Percentiles rank a stretch among this genome's conserved stretches.
Evolutionary conservation across 1,284 basidiomycete species (phyloP).

Genomic region (Cryptococcus sp.): DNA sequence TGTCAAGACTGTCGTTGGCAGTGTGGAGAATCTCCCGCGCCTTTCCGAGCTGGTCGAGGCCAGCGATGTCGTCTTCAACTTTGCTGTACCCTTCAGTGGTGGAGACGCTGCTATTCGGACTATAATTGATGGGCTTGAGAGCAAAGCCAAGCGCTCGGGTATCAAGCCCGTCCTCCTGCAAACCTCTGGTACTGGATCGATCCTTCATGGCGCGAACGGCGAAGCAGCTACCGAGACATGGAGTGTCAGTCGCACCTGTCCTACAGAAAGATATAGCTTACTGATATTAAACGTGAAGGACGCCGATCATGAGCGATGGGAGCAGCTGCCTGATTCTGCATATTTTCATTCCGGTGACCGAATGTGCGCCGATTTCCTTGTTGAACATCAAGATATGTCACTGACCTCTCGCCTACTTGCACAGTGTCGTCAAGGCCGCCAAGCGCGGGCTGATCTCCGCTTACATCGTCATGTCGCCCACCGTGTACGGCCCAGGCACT

Average conservation of each 20-base stretch:
- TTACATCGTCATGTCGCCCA: conserved; percentile 22
- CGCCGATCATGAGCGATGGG: conserved; percentile 18
- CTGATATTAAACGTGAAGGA: conserved; percentile 8
- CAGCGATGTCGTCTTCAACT: conserved; percentile 25
- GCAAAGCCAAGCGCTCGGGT: conserved; percentile 2
- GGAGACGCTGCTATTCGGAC: conserved; percentile 22
- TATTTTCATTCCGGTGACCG: conserved; percentile 23
- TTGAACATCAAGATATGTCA: not conserved
- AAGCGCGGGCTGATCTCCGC: conserved; percentile 20
- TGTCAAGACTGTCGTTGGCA: conserved; percentile 15
- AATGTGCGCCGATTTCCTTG: conserved; percentile 10
- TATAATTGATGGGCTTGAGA: conserved; percentile 21
- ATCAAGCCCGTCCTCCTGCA: conserved; percentile 22
- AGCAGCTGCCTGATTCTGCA: conserved; percentile 17
- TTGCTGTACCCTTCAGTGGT: conserved; percentile 26
- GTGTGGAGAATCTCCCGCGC: conserved; percentile 10
- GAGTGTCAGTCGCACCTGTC: conserved; percentile 8
- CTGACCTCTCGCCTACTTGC: not conserved
- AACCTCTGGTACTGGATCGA: conserved; percentile 20
- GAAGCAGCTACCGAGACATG: conserved; percentile 17
- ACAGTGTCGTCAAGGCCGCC: conserved; percentile 16
- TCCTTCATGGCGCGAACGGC: conserved; percentile 20
- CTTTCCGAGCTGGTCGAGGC: conserved; percentile 10
- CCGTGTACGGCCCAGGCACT: conserved; percentile 23
- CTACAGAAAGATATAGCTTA: no score